A percentile compares a stretch with the other conserved stretches of the same genome.
phyloP scores from a whole-genome alignment of 768 basidiomycete genomes.

The Grammothele lineata region DNA sequence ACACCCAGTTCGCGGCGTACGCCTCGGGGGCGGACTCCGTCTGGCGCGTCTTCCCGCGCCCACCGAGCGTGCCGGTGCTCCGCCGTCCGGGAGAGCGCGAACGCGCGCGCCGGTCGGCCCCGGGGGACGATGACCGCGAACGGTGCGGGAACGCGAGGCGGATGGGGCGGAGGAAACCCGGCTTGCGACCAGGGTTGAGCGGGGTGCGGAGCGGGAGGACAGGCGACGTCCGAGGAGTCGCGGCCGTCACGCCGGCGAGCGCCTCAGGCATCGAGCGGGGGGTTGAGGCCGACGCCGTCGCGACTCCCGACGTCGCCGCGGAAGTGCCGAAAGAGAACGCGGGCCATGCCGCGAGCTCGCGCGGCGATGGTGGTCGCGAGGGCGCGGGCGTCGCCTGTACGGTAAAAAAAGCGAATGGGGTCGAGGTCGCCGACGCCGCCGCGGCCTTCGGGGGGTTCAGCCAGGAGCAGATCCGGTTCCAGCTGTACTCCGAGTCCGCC shows the following conservation, averaged over 20 bases:
- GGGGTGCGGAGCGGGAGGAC: conserved; percentile 16
- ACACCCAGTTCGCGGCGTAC: conserved; percentile 19
- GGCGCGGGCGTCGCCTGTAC: conserved; percentile 14
- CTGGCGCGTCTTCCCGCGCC: conserved; percentile 13
- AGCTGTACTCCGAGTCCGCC: conserved; percentile 8
- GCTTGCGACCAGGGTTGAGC: conserved; percentile 16
- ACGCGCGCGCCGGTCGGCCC: conserved; percentile 4
- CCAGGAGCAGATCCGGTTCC: conserved; percentile 13
- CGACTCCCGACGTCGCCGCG: too few species aligned
- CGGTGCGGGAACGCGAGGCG: conserved; percentile 28
- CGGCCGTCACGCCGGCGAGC: conserved; percentile 4
- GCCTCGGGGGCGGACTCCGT: conserved; percentile 13
- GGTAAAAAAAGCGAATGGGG: conserved; percentile 16
- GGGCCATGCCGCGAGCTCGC: conserved; percentile 15
- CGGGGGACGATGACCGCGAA: conserved; percentile 18
- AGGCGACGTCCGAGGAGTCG: conserved; percentile 10
- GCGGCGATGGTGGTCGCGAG: conserved; percentile 13
- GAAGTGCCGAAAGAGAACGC: conserved; percentile 11
- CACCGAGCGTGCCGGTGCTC: not conserved
- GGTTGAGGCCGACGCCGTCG: conserved; percentile 1
- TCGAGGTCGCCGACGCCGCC: not conserved
- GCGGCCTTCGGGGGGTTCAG: conserved; percentile 11
- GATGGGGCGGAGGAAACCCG: conserved; percentile 31
- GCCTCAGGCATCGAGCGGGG: conserved; percentile 14
- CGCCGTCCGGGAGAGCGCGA: conserved; percentile 13